Percentiles rank a stretch among this genome's conserved stretches.
phyloP scores from a whole-genome alignment of 352 stramenopile genomes.

The Phytophthora ramorum region DNA sequence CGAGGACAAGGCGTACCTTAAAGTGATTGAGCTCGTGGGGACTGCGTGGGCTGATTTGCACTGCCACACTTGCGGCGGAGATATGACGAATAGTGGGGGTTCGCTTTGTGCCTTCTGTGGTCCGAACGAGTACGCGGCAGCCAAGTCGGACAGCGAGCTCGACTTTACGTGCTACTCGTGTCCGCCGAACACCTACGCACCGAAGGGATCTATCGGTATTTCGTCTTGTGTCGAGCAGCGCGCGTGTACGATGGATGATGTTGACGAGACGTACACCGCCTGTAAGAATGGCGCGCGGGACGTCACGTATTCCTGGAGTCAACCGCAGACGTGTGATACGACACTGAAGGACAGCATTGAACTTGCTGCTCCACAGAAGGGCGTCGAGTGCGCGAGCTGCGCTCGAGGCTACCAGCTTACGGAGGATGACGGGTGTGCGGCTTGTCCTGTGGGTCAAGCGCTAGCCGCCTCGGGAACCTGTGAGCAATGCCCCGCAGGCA shows the following conservation, averaged over 20 bases:
- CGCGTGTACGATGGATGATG: slow-evolving; percentile 66
- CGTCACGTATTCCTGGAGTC: slow-evolving; percentile 69
- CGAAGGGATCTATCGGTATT: slow-evolving; percentile 77
- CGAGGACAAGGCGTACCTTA: slow-evolving; percentile 72
- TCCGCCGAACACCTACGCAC: slow-evolving; percentile 62
- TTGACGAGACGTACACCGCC: slow-evolving; percentile 64
- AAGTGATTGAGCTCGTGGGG: slow-evolving; percentile 85
- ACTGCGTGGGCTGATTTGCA: slow-evolving; percentile 77
- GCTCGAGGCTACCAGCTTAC: slow-evolving; percentile 53
- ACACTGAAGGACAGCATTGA: slow-evolving; percentile 50
- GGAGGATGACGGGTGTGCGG: slow-evolving; percentile 50
- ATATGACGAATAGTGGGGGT: slow-evolving; percentile 80
- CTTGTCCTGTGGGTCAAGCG: slow-evolving; percentile 48
- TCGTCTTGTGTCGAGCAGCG: slow-evolving; percentile 71
- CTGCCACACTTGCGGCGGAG: slow-evolving; percentile 77
- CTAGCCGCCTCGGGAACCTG: slow-evolving; percentile 38
- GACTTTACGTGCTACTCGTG: slow-evolving; percentile 83
- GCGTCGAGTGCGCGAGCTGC: slow-evolving; percentile 60
- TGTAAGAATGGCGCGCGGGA: slow-evolving; percentile 65
- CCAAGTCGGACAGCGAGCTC: slow-evolving; percentile 74
- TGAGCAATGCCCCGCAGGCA: slow-evolving; percentile 49
- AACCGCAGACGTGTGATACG: slow-evolving; percentile 69
- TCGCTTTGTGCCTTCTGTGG: slow-evolving; percentile 84
- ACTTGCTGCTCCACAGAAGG: slow-evolving; percentile 46
- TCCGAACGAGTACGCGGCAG: slow-evolving; percentile 77